These are phyloP conservation scores for Penicillium cosmopolitanum DNA, from an alignment of 495 filamentous ascomycete genomes.

Conservation along the genomic window DNA sequence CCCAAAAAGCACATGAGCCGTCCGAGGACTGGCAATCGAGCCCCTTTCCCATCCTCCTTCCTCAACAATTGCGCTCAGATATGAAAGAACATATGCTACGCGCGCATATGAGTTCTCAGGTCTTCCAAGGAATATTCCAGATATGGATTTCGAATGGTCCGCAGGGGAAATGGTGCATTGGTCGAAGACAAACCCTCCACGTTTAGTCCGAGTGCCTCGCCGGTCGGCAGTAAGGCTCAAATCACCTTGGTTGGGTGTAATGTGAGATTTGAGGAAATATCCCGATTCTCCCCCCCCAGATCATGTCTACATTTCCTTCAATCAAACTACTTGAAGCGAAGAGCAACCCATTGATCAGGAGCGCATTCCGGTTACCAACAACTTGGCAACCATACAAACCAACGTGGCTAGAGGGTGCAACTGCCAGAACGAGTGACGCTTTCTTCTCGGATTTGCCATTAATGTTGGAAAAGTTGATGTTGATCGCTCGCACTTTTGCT, in stretches of 20 bases:
- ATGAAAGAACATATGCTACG: slow-evolving; percentile 60
- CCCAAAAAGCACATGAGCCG: slow-evolving; percentile 19
- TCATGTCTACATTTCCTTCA: slow-evolving; percentile 22
- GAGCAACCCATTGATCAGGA: slow-evolving; percentile 18
- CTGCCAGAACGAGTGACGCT: not conserved
- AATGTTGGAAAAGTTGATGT: slow-evolving; percentile 9
- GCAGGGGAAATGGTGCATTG: slow-evolving; percentile 15
- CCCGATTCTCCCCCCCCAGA: slow-evolving; percentile 24
- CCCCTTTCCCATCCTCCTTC: slow-evolving; percentile 54
- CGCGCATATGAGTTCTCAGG: slow-evolving; percentile 63
- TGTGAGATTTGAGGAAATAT: slow-evolving; percentile 63
- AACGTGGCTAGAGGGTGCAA: not conserved
- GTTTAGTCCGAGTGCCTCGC: slow-evolving; percentile 6
- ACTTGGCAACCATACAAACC: slow-evolving; percentile 14
- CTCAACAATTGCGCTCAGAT: slow-evolving; percentile 56
- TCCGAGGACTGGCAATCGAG: slow-evolving; percentile 16
- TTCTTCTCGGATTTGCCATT: not conserved
- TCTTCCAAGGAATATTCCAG: slow-evolving; percentile 55
- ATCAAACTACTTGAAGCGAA: slow-evolving; percentile 18
- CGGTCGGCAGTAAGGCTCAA: slow-evolving; percentile 52
- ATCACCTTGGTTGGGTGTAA: slow-evolving; percentile 43
- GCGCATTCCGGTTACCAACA: slow-evolving; percentile 16
- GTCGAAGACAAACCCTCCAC: slow-evolving; percentile 21
- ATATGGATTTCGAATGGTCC: slow-evolving; percentile 9
- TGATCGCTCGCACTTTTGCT: not conserved